A percentile compares a stretch with the other conserved stretches of the same genome.
Conservation (phyloP, 495 filamentous ascomycete genomes). For the Oleoguttula mirabilis region DNA sequence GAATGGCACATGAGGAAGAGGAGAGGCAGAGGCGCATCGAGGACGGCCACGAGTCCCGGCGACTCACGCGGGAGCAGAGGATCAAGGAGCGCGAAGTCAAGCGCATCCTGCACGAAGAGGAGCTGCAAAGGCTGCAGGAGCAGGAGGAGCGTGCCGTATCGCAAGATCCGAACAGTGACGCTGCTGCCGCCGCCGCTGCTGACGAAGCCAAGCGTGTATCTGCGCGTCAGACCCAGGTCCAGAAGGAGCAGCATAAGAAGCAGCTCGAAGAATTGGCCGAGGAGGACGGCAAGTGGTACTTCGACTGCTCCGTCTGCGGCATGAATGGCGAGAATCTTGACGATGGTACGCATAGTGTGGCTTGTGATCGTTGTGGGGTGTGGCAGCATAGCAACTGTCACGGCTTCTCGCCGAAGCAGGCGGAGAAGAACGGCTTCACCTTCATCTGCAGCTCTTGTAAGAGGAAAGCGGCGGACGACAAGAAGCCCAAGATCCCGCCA, state of each 20-base stretch:
- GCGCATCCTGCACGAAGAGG: slow-evolving; percentile 69
- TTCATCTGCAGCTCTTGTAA: slow-evolving; percentile 76
- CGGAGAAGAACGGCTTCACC: slow-evolving; percentile 75
- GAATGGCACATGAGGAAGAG: slow-evolving; percentile 52
- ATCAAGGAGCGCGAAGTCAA: slow-evolving; percentile 71
- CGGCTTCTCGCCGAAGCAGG: slow-evolving; percentile 60
- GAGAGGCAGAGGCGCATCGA: slow-evolving; percentile 59
- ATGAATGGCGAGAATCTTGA: slow-evolving; percentile 77
- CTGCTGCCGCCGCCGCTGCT: slow-evolving; percentile 45
- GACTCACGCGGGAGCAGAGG: slow-evolving; percentile 74
- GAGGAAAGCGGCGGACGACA: slow-evolving; percentile 50
- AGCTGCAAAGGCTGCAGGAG: slow-evolving; percentile 64
- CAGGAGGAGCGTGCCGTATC: slow-evolving; percentile 12
- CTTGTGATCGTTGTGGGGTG: slow-evolving; percentile 89
- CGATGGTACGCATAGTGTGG: slow-evolving; percentile 82
- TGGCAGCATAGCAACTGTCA: slow-evolving; percentile 95
- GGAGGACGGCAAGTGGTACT: slow-evolving; percentile 73
- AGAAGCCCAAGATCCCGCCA: slow-evolving; percentile 55
- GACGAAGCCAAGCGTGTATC: slow-evolving; percentile 55
- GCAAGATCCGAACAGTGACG: slow-evolving; percentile 45
- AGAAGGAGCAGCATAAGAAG: slow-evolving; percentile 64
- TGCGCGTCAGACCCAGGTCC: slow-evolving; percentile 63
- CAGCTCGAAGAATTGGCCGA: slow-evolving; percentile 60
- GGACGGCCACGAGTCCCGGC: slow-evolving; percentile 62
- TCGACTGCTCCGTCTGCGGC: slow-evolving; percentile 82